Evolutionary conservation across 306 rosid genomes (phyloP).

Genomic region (Ochetophila trinervis): DNA sequence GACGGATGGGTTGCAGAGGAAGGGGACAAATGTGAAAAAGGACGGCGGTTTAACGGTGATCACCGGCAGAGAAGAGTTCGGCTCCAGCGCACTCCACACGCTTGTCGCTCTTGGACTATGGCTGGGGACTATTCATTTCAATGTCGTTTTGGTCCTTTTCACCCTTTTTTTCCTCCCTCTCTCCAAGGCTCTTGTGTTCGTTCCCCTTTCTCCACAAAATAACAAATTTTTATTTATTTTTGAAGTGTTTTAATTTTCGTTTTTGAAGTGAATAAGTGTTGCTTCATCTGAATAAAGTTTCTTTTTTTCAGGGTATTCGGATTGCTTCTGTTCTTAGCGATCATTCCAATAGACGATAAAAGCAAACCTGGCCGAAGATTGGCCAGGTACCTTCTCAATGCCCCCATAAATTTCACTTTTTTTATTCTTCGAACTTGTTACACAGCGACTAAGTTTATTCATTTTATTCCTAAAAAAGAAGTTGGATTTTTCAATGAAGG

Average conservation of each 20-base stretch:
- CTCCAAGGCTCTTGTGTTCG: constrained; percentile 59
- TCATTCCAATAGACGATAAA: constrained; percentile 56
- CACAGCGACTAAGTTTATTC: not conserved
- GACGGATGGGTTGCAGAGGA: constrained; percentile 6
- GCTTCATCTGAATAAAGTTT: not conserved
- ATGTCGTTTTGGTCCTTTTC: constrained; percentile 39
- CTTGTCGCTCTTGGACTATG: constrained; percentile 53
- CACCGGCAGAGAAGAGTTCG: constrained; percentile 33
- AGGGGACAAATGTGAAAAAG: not conserved
- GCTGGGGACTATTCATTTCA: constrained; percentile 77
- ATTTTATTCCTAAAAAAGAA: not conserved
- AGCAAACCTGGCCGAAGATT: constrained; percentile 55
- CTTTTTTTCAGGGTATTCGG: constrained; percentile 50
- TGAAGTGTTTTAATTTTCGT: not conserved
- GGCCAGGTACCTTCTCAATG: constrained; percentile 36
- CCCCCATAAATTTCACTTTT: not conserved
- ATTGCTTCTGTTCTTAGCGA: constrained; percentile 45
- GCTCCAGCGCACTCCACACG: constrained; percentile 19
- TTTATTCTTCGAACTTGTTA: not conserved
- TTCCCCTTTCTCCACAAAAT: constrained; percentile 1
- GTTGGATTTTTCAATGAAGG: constrained; percentile 35
- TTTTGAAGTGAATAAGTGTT: not conserved
- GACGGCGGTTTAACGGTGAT: constrained; percentile 27
- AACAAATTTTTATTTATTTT: not conserved
- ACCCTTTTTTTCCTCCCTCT: constrained; percentile 57